These are phyloP conservation scores for Anisodus acutangulus DNA, from an alignment of 257 asterid species.

Conservation along the genomic window DNA sequence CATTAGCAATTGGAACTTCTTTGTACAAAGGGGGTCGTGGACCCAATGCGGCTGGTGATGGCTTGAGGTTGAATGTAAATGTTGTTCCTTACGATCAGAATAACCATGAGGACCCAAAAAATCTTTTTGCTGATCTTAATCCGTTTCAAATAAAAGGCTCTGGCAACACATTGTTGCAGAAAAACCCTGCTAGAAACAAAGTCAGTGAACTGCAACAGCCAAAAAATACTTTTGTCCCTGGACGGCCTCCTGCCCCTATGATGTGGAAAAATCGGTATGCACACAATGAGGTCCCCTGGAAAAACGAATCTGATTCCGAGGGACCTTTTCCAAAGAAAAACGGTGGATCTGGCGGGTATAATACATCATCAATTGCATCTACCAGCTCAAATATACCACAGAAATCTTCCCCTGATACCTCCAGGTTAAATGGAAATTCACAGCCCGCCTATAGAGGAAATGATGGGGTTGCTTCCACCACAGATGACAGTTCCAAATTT, in stretches of 20 bases:
- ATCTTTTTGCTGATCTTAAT: conserved; percentile 94
- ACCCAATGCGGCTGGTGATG: conserved; percentile 66
- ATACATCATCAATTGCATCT: conserved; percentile 53
- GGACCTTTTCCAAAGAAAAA: conserved; percentile 51
- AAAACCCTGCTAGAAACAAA: conserved; percentile 51
- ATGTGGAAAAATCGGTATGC: conserved; percentile 70
- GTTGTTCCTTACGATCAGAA: conserved; percentile 66
- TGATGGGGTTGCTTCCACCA: conserved; percentile 36
- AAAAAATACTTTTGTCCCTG: conserved; percentile 46
- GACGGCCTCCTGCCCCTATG: conserved; percentile 75
- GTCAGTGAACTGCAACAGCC: conserved; percentile 63
- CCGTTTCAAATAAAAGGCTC: conserved; percentile 90
- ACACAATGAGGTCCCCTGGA: conserved; percentile 65
- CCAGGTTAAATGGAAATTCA: conserved; percentile 46
- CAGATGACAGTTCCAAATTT: conserved; percentile 37
- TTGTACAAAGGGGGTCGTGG: conserved; percentile 77
- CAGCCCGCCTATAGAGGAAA: conserved; percentile 43
- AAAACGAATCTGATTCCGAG: conserved; percentile 49
- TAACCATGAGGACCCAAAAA: conserved; percentile 69
- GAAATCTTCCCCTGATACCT: conserved; percentile 43
- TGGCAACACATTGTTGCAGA: conserved; percentile 57
- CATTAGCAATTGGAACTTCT: conserved; percentile 66
- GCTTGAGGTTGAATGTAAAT: conserved; percentile 70
- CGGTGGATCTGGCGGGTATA: conserved; percentile 48
- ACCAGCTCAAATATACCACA: conserved; percentile 48